These are phyloP conservation scores for Panaeolus cyanescens DNA, from an alignment of 768 basidiomycete species.

Conservation along the genomic window DNA sequence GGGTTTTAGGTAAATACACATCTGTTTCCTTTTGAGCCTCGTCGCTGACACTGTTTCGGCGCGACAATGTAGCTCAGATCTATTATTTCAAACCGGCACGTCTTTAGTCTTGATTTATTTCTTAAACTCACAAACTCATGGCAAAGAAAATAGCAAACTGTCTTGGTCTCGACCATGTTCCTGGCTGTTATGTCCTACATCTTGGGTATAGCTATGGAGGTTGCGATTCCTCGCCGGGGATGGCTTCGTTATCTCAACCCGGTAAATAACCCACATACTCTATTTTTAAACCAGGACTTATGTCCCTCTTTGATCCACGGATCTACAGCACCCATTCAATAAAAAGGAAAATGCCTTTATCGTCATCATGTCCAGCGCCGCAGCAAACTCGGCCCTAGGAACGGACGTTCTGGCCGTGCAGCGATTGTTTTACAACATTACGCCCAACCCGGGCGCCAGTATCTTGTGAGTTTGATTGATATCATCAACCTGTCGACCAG, in stretches of 20 bases:
- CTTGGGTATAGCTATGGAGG: conserved; percentile 48
- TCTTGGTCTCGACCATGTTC: conserved; percentile 55
- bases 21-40: too few species aligned
- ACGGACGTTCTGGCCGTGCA: conserved; percentile 59
- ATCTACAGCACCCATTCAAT: conserved; percentile 54
- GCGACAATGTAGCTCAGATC: conserved; percentile 52
- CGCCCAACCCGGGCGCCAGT: conserved; percentile 44
- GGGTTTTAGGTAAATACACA: conserved; percentile 55
- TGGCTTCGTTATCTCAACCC: conserved; percentile 54
- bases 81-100: conserved; percentile 62
- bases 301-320: neutral
- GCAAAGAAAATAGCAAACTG: conserved; percentile 43
- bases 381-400: conserved; percentile 52
- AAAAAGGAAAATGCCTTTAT: conserved; percentile 63
- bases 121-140: neutral
- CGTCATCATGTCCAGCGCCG: conserved; percentile 58
- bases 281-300: neutral
- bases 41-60: too few species aligned
- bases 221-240: conserved; percentile 45
- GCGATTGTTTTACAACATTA: conserved; percentile 53
- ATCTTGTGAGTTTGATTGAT: conserved; percentile 34
- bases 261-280: conserved; percentile 26
- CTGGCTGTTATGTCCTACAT: conserved; percentile 51
- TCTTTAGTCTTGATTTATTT: neutral
- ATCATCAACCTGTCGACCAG: neutral